Conservation (phyloP, 768 basidiomycete species). For the Pleurotus ostreatus region DNA sequence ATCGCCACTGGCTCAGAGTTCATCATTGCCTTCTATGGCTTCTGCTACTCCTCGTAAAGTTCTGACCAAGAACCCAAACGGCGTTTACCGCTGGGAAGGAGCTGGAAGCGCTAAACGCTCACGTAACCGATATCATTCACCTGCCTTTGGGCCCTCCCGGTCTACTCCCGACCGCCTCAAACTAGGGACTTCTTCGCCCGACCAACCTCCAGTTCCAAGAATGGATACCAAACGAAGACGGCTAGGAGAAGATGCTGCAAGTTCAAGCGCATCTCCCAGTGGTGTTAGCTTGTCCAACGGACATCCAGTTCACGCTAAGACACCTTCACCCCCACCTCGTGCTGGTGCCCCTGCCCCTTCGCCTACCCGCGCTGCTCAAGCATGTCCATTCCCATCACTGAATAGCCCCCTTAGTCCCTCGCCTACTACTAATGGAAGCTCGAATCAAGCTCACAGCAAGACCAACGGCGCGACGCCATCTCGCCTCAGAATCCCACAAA, state of each 20-base stretch:
- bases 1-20: conserved; percentile 12
- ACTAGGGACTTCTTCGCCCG: conserved; percentile 13
- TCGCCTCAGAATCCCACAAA: conserved; percentile 30
- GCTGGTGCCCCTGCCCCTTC: conserved; percentile 31
- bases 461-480: conserved; percentile 10
- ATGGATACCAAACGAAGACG: conserved; percentile 61
- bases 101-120: conserved; percentile 56
- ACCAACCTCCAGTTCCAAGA: conserved; percentile 16
- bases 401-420: conserved; percentile 23
- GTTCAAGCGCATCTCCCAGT: conserved; percentile 27
- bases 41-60: conserved; percentile 45
- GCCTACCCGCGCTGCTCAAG: conserved; percentile 24
- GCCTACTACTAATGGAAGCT: conserved; percentile 17
- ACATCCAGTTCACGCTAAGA: conserved; percentile 13
- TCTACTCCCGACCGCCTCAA: conserved; percentile 37
- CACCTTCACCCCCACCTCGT: conserved; percentile 21
- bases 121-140: conserved; percentile 69
- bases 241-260: conserved; percentile 41
- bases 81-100: conserved; percentile 70
- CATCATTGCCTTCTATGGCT: conserved; percentile 24
- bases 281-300: conserved; percentile 13
- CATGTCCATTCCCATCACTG: conserved; percentile 32
- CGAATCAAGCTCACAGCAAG: conserved; percentile 21
- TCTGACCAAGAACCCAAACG: conserved; percentile 70
- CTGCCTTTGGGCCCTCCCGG: conserved; percentile 61